Conservation (phyloP, 257 asterid species). For the Misopates orontium region DNA sequence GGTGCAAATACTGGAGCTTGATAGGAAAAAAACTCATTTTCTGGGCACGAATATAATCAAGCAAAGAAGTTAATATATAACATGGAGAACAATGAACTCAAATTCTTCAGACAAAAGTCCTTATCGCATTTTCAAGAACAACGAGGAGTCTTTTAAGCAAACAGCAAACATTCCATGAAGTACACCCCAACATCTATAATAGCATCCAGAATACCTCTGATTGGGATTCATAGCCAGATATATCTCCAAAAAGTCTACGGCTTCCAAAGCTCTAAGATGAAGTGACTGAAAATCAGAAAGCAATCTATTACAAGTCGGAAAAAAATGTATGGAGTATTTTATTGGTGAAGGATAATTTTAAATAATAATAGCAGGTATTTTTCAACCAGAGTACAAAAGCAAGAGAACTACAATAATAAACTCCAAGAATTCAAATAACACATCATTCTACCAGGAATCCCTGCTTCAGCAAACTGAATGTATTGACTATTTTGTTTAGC, state of each 20-base stretch:
- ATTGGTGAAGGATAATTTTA: too few relatives aligned
- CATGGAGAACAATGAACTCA: neutral
- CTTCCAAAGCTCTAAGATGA: constrained; percentile 75
- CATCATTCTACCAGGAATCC: neutral
- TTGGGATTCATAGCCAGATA: constrained; percentile 93
- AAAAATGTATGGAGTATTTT: too few relatives aligned
- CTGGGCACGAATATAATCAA: constrained; percentile 3
- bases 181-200: neutral
- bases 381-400: neutral
- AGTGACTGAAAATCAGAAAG: constrained; percentile 51
- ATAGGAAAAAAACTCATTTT: neutral
- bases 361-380: too few relatives aligned
- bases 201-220: constrained; percentile 47
- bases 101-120: constrained; percentile 3
- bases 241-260: constrained; percentile 71
- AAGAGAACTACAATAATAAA: constrained; percentile 10
- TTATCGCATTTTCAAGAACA: neutral
- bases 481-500: constrained; percentile 4
- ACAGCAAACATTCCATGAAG: neutral
- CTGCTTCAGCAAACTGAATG: constrained; percentile 2
- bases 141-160: neutral
- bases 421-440: neutral
- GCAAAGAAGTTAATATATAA: constrained; percentile 17
- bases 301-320: neutral
- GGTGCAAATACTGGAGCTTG: constrained; percentile 15